Evolutionary conservation across 129 eudicot species (phyloP), one percentile per base, ranked within the genome.

Genomic region (Flaveria robusta): DNA sequence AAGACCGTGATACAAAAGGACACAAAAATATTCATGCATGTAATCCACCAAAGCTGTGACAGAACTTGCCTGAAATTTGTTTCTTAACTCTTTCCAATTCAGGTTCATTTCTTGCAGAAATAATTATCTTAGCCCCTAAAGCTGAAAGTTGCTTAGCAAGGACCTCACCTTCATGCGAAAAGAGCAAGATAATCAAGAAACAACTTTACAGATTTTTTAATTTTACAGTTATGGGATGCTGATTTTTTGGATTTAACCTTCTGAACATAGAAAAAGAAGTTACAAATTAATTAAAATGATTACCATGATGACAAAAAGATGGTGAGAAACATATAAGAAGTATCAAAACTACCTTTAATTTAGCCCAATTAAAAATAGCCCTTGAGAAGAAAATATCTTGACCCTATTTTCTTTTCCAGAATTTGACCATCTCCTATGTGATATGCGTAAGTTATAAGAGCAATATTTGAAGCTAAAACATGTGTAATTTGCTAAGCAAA

Each of bases 111-210:
- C 98, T 83, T 67, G 98, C 96, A 84, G 98, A 94, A 71, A 94
- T 80, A 22, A 94, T 89, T 78, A 94, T 87, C 82, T 94, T 94
- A 43, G 98, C 97, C 69, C 98, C 98, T 77, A 91, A 81, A 68
- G 83, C 83, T 71, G 93, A 93, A 52, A 93, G 96, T 83, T 90
- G 91, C 83, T 85, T 93, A 22, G 96, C 92, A 76, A 93, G 92
- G 72, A 85, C 77, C 85, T 93, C 98, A 7, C 98, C 98, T 93
- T 66, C 74, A 78, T 62, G 81, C 50, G 23, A 65, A 31, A 39
- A 77, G 66, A 23, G 22, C 37, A 42, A 71, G 52, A 42, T 54
- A 34, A 77, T 51, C 74, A 52, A 59, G 31, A 42, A 80, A 54
- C 18, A 58, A 26, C 9, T 56, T 43, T 62, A 27, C 41, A 22